Conservation (phyloP, 2,329 filamentous ascomycete species). For the Sporothrix protearum region DNA sequence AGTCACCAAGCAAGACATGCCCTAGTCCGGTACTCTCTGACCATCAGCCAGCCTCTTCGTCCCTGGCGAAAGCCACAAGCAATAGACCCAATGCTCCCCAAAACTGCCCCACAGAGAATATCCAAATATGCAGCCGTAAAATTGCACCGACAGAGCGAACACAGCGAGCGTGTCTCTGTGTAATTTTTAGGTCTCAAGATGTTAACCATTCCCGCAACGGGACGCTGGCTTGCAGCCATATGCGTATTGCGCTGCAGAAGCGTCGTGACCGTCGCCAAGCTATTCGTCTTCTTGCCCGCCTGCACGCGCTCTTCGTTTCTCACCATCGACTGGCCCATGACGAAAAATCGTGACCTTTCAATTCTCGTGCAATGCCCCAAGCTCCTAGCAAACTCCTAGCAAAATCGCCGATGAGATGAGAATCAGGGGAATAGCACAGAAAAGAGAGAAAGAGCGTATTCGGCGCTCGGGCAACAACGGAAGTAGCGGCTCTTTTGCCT, state of each 20-base stretch:
- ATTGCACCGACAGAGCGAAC: not conserved
- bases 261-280: not conserved
- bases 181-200: not conserved
- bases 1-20: not conserved
- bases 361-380: not conserved
- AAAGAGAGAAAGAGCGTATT: not conserved
- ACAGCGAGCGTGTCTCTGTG: not conserved
- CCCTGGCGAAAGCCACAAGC: not conserved
- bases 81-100: not conserved
- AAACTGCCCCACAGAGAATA: not conserved
- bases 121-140: not conserved
- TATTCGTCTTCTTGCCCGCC: not conserved
- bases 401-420: not conserved
- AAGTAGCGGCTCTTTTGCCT: slow-evolving; percentile 1
- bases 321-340: not conserved
- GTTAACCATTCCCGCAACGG: slow-evolving; percentile 4
- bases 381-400: not conserved
- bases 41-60: not conserved
- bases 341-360: not conserved
- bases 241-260: not conserved
- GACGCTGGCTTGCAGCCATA: not conserved
- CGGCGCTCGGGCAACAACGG: slow-evolving; percentile 14
- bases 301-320: not conserved
- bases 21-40: not conserved
- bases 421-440: not conserved